Percentiles rank a stretch among this genome's conserved stretches.
Conservation (phyloP, 2,329 filamentous ascomycete genomes). For the Colletotrichum sp. region DNA sequence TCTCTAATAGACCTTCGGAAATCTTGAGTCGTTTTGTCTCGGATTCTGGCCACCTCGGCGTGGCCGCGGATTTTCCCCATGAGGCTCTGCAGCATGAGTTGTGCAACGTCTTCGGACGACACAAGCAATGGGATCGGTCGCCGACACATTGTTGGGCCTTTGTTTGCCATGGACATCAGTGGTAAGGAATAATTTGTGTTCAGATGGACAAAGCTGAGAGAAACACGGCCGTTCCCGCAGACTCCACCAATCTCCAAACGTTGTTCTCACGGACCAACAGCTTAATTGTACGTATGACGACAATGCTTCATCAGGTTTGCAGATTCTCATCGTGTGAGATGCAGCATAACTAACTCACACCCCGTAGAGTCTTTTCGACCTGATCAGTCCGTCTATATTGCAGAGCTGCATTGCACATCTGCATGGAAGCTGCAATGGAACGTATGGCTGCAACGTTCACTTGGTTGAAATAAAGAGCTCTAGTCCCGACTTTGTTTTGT, state of each 20-base stretch:
- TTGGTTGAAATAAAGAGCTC: background rate
- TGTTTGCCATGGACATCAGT: background rate
- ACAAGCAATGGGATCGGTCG: background rate
- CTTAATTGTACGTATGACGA: background rate
- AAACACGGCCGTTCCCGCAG: background rate
- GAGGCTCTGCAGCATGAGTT: background rate
- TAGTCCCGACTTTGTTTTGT: background rate
- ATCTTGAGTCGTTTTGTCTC: background rate
- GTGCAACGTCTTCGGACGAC: background rate
- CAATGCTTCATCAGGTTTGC: background rate
- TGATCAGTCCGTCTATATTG: background rate
- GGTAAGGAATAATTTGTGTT: background rate
- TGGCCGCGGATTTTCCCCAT: background rate
- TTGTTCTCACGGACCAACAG: background rate
- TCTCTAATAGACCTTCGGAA: background rate
- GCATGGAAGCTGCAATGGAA: background rate
- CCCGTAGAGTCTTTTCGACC: background rate
- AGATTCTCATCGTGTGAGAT: background rate
- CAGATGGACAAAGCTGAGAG: background rate
- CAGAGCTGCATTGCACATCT: background rate
- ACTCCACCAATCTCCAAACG: background rate
- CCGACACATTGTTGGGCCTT: background rate
- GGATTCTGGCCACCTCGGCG: background rate
- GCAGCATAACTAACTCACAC: background rate
- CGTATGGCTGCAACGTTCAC: background rate